Evolutionary conservation across 176 grass and related monocot genomes (phyloP).

Genomic region (Tillandsia fasciculata): DNA sequence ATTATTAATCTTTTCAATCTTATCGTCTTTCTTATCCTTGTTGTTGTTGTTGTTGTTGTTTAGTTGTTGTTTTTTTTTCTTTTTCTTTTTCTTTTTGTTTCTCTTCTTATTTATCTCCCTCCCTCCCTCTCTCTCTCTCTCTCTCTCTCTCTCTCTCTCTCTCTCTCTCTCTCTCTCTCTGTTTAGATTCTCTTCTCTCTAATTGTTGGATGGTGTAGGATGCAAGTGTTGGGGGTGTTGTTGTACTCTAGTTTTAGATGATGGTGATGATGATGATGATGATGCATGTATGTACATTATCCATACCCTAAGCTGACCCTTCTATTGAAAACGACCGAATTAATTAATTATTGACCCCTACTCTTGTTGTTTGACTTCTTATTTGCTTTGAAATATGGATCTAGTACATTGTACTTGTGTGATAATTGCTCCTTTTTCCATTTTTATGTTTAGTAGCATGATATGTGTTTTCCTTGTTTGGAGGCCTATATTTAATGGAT

Average conservation of each 20-base stretch:
- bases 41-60: not conserved
- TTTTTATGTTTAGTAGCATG: too few species aligned
- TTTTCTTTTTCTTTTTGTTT: too few species aligned
- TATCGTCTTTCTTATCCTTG: not conserved
- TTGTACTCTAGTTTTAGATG: conserved; percentile 32
- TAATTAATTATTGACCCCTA: conserved; percentile 12
- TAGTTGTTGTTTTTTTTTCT: not conserved
- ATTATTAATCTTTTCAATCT: not conserved
- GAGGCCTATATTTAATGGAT: too few species aligned
- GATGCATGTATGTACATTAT: conserved; percentile 9
- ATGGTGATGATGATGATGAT: not conserved
- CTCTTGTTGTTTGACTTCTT: conserved; percentile 4
- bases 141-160: not conserved
- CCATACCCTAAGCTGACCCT: conserved; percentile 19
- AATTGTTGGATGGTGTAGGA: conserved; percentile 6
- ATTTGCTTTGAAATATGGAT: not conserved
- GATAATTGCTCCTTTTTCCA: too few species aligned
- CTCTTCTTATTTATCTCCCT: not conserved
- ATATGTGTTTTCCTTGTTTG: too few species aligned
- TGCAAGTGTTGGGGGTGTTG: conserved; percentile 8
- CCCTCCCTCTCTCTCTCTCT: not conserved
- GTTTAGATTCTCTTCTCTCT: not conserved
- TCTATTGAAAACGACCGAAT: conserved; percentile 20
- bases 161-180: not conserved
- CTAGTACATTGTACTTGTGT: too few species aligned